A percentile compares a stretch with the other conserved stretches of the same genome.
Evolutionary conservation across 2,329 filamentous ascomycete genomes (phyloP).

Genomic region (Calonectria montana): DNA sequence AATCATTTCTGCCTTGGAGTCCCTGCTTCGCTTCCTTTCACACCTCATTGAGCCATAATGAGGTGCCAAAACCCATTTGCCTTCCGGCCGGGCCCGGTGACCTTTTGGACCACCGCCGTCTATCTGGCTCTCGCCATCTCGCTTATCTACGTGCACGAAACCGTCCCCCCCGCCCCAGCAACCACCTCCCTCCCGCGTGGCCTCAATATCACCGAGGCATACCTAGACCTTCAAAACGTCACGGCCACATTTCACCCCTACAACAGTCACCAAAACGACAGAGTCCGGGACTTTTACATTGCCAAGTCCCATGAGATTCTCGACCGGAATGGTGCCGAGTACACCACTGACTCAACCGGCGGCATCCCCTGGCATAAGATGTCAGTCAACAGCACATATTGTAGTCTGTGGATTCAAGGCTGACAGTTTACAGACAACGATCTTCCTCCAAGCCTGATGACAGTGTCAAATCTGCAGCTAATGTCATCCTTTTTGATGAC

Average conservation of each 20-base stretch:
- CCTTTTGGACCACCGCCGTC: conserved; percentile 78
- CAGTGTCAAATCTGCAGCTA: neutral
- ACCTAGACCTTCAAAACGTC: conserved; percentile 82
- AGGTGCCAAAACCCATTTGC: conserved; percentile 68
- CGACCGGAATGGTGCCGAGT: conserved; percentile 66
- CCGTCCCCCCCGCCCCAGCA: conserved; percentile 74
- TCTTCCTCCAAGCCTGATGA: neutral
- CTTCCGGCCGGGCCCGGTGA: conserved; percentile 85
- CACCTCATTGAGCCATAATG: conserved; percentile 36
- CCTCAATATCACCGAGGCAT: conserved; percentile 86
- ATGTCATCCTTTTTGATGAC: conserved; percentile 82
- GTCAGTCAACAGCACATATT: conserved; percentile 30
- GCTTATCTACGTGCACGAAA: conserved; percentile 79
- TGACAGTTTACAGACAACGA: neutral
- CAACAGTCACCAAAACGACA: conserved; percentile 86
- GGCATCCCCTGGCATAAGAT: conserved; percentile 43
- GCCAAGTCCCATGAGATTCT: conserved; percentile 77
- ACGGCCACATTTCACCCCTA: conserved; percentile 86
- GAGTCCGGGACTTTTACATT: conserved; percentile 81
- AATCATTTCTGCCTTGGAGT: neutral
- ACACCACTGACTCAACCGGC: conserved; percentile 53
- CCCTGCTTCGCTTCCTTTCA: neutral
- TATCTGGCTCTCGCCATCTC: conserved; percentile 84
- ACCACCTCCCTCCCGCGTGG: conserved; percentile 63
- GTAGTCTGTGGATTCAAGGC: neutral